Conservation (phyloP, 352 stramenopile genomes). For the Phytophthora ramorum region DNA sequence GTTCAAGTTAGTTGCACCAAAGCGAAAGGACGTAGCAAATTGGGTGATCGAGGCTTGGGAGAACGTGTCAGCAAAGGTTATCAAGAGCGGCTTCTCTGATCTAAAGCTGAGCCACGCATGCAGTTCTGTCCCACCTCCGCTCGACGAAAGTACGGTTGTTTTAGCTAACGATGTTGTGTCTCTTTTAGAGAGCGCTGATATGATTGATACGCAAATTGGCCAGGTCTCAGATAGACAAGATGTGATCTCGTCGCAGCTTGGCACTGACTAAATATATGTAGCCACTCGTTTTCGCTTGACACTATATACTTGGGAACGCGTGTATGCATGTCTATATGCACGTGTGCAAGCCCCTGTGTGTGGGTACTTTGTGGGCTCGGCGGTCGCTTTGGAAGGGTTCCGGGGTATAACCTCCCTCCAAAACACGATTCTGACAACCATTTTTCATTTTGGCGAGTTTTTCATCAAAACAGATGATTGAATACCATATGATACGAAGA, state of each 20-base stretch:
- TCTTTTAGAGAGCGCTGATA: neutral
- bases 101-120: neutral
- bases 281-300: too few relatives aligned
- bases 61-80: neutral
- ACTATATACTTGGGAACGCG: too few relatives aligned
- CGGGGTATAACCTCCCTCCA: too few relatives aligned
- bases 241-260: neutral
- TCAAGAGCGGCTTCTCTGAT: neutral
- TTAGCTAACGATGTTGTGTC: neutral
- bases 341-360: too few relatives aligned
- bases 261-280: too few relatives aligned
- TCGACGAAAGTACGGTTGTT: neutral
- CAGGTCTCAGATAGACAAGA: neutral
- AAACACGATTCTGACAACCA: too few relatives aligned
- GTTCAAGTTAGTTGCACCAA: conserved; percentile 7
- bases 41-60: conserved; percentile 9
- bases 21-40: conserved; percentile 13
- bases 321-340: too few relatives aligned
- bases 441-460: too few relatives aligned
- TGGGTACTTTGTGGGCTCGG: too few relatives aligned
- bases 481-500: too few relatives aligned
- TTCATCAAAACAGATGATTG: too few relatives aligned
- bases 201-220: neutral
- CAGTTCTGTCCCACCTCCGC: neutral
- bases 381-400: too few relatives aligned